phyloP scores from a whole-genome alignment of 1,139 yeast species.

The Ogataea hybrid region DNA sequence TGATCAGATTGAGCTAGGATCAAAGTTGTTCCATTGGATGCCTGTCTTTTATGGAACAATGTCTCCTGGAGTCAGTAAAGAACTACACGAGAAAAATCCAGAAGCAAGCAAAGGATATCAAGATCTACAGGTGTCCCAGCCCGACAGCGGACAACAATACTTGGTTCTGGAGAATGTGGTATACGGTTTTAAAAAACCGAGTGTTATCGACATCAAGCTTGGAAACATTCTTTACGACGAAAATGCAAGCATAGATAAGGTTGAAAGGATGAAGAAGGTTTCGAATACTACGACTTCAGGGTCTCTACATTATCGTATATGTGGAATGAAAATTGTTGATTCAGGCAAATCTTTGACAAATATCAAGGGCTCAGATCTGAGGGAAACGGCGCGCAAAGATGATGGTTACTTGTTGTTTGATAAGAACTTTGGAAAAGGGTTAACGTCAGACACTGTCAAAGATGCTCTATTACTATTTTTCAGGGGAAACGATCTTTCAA shows the following conservation, averaged over 20 bases:
- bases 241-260: conserved; percentile 56
- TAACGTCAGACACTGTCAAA: conserved; percentile 43
- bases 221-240: conserved; percentile 72
- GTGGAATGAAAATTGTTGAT: conserved; percentile 74
- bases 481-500: conserved; percentile 34
- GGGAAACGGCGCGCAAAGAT: conserved; percentile 22
- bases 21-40: conserved; percentile 51
- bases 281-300: conserved; percentile 79
- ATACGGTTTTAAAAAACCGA: conserved; percentile 61
- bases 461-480: conserved; percentile 57
- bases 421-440: conserved; percentile 67
- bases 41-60: conserved; percentile 42
- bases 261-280: conserved; percentile 57
- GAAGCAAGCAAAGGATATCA: conserved; percentile 7
- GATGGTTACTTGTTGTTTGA: conserved; percentile 49
- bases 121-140: conserved; percentile 4
- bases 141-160: conserved; percentile 15
- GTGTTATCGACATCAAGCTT: conserved; percentile 78
- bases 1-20: conserved; percentile 36
- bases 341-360: conserved; percentile 11
- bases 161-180: conserved; percentile 77
- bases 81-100: conserved; percentile 18
- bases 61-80: conserved; percentile 39
- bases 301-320: conserved; percentile 65
- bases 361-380: conserved; percentile 25